A percentile compares a stretch with the other conserved stretches of the same genome.
Conservation (phyloP, 257 asterid genomes). For the Forsythia suspensa region DNA sequence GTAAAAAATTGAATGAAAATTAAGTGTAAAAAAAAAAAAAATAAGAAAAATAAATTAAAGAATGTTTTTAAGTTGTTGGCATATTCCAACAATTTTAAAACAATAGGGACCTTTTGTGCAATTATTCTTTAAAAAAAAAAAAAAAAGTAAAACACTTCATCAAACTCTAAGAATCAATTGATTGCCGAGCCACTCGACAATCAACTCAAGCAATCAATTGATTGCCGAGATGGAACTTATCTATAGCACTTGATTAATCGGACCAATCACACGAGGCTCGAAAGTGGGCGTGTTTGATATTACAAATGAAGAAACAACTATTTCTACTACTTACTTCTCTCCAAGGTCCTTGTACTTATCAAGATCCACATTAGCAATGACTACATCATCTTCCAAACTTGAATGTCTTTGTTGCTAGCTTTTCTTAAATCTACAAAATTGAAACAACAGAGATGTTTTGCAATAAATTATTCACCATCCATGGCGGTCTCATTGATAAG, state of each 20-base stretch:
- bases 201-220: too few species aligned
- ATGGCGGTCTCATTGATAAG: conserved; percentile 16
- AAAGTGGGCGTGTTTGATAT: not conserved
- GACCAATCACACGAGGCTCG: conserved; percentile 8
- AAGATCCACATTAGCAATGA: conserved; percentile 87
- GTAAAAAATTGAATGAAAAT: too few species aligned
- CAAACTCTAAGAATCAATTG: too few species aligned
- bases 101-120: too few species aligned
- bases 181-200: too few species aligned
- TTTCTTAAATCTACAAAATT: conserved; percentile 67
- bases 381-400: conserved; percentile 70
- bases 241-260: not conserved
- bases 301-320: not conserved
- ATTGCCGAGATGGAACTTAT: conserved; percentile 16
- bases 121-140: too few species aligned
- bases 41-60: too few species aligned
- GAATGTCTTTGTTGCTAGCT: conserved; percentile 86
- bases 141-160: too few species aligned
- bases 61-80: too few species aligned
- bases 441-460: conserved; percentile 17
- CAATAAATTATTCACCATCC: conserved; percentile 15
- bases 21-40: too few species aligned
- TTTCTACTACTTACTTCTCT: conserved; percentile 63
- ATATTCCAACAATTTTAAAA: too few species aligned
- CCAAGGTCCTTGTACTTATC: conserved; percentile 77